Conservation (phyloP, 768 basidiomycete genomes). For the Leucogyrophana mollusca region DNA sequence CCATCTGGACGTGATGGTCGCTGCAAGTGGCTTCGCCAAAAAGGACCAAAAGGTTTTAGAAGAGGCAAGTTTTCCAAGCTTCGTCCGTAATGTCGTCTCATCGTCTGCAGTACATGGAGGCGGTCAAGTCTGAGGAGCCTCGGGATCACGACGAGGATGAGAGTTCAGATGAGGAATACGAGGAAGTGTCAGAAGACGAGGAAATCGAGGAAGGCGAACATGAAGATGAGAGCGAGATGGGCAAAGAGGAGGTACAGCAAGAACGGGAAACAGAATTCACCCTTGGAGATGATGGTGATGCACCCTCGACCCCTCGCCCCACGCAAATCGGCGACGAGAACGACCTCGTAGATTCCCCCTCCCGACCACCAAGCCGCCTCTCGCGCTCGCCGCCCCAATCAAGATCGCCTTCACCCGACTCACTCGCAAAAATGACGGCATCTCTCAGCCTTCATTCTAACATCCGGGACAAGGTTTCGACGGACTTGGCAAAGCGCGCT, state of each 20-base stretch:
- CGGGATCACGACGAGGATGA: constrained; percentile 26
- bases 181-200: constrained; percentile 37
- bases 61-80: constrained; percentile 55
- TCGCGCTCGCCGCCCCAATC: constrained; percentile 56
- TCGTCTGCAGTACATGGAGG: constrained; percentile 64
- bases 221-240: constrained; percentile 26
- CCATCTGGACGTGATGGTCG: constrained; percentile 85
- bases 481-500: constrained; percentile 61
- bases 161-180: constrained; percentile 32
- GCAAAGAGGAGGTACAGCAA: constrained; percentile 22
- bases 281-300: constrained; percentile 12
- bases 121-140: constrained; percentile 37
- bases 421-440: constrained; percentile 41
- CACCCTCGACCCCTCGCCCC: constrained; percentile 8
- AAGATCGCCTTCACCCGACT: constrained; percentile 42
- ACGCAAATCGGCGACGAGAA: constrained; percentile 4
- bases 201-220: constrained; percentile 37
- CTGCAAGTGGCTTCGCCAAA: constrained; percentile 90
- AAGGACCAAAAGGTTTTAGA: constrained; percentile 81
- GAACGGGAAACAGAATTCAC: constrained; percentile 10
- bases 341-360: constrained; percentile 11
- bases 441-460: constrained; percentile 38
- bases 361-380: constrained; percentile 29
- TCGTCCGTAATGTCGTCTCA: constrained; percentile 19
- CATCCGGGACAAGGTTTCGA: constrained; percentile 59